phyloP scores from a whole-genome alignment of 2,329 filamentous ascomycete genomes.

The Nothopassalora personata region DNA sequence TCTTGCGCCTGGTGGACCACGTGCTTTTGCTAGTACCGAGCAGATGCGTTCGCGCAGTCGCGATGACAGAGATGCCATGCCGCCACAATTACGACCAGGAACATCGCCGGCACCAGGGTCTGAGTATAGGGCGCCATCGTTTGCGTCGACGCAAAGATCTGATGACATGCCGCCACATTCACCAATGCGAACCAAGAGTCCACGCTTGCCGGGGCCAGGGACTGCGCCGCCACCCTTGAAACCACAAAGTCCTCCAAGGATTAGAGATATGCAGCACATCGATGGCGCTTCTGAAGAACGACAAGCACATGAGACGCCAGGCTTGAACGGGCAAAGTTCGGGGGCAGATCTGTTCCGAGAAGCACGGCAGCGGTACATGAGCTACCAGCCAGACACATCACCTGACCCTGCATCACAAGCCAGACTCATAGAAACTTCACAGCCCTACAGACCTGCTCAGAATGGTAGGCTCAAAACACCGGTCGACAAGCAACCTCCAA shows the following conservation, averaged over 20 bases:
- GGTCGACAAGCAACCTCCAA: slow-evolving; percentile 10
- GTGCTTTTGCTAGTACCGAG: slow-evolving; percentile 30
- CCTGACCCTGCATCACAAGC: slow-evolving; percentile 9
- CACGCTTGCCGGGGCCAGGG: not conserved
- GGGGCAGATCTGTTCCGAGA: slow-evolving; percentile 23
- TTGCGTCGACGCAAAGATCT: slow-evolving; percentile 8
- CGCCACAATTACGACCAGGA: slow-evolving; percentile 22
- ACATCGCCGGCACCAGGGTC: slow-evolving; percentile 23
- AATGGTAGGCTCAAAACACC: slow-evolving; percentile 14
- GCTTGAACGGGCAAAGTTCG: slow-evolving; percentile 8
- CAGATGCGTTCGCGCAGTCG: slow-evolving; percentile 31
- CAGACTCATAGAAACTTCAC: slow-evolving; percentile 14
- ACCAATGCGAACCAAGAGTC: slow-evolving; percentile 3
- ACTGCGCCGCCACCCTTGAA: slow-evolving; percentile 7
- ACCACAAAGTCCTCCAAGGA: slow-evolving; percentile 20
- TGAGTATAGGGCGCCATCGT: slow-evolving; percentile 3
- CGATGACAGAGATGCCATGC: slow-evolving; percentile 14
- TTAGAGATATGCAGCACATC: slow-evolving; percentile 12
- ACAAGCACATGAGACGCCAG: slow-evolving; percentile 9
- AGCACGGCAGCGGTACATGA: slow-evolving; percentile 24
- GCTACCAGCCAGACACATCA: slow-evolving; percentile 15
- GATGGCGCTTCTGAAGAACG: slow-evolving; percentile 17
- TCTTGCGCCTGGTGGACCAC: slow-evolving; percentile 17
- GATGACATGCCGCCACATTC: not conserved
- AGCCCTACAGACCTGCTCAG: slow-evolving; percentile 4